A percentile compares a stretch with the other conserved stretches of the same genome.
Evolutionary conservation across 140 eudicot genomes (phyloP).

Genomic region (Bidens hawaiensis): DNA sequence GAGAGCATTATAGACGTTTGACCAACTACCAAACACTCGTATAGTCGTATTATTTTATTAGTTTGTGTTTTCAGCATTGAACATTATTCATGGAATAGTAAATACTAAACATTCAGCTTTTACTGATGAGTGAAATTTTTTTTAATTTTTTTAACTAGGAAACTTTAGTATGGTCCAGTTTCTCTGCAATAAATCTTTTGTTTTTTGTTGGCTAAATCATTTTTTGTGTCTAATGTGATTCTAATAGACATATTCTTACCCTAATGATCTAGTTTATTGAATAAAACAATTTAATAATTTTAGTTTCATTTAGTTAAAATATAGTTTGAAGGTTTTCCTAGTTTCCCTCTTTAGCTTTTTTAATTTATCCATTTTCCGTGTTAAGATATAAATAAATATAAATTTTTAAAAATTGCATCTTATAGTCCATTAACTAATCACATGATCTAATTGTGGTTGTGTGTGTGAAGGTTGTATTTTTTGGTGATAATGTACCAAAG

Average conservation of each 20-base stretch:
- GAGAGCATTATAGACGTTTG: not conserved
- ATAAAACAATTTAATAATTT: not conserved
- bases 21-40: not conserved
- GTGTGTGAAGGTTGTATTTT: conserved; percentile 71
- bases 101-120: not conserved
- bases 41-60: not conserved
- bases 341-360: not conserved
- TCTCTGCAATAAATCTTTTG: not conserved
- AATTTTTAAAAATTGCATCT: too few species aligned
- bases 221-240: not conserved
- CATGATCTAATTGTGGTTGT: not conserved
- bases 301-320: not conserved
- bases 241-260: not conserved
- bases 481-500: conserved; percentile 91
- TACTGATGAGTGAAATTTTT: too few species aligned
- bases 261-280: not conserved
- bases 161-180: too few species aligned
- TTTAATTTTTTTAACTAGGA: not conserved
- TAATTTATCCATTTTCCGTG: not conserved
- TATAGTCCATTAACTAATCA: too few species aligned
- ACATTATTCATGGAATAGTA: not conserved
- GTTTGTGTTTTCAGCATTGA: not conserved
- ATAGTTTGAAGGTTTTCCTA: not conserved
- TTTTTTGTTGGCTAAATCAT: not conserved
- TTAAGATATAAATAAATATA: too few species aligned